These are phyloP conservation scores for Yarrowia bubula DNA, from an alignment of 805 yeast genomes.

Conservation along the genomic window DNA sequence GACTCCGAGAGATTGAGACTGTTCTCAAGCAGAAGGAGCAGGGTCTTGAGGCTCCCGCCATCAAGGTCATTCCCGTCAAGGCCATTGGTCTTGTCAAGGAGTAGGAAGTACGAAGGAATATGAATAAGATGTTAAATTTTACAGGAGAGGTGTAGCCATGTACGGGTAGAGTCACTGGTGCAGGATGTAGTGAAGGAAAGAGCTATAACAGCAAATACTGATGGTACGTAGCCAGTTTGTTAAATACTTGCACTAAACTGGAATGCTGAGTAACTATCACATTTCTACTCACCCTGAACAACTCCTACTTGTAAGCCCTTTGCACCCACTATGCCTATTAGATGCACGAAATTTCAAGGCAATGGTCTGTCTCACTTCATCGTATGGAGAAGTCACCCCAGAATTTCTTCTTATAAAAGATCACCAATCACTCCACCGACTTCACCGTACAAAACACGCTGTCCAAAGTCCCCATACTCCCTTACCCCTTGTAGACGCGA, in stretches of 20 bases:
- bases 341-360: background rate
- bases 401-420: background rate
- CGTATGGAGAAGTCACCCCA: background rate
- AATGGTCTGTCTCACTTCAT: background rate
- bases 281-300: background rate
- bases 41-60: slow-evolving; percentile 33
- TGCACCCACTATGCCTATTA: background rate
- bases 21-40: slow-evolving; percentile 34
- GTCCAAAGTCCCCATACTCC: too few relatives aligned
- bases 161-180: too few relatives aligned
- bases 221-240: too few relatives aligned
- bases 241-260: too few relatives aligned
- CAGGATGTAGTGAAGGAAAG: too few relatives aligned
- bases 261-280: too few relatives aligned
- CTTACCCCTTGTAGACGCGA: too few relatives aligned
- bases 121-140: background rate
- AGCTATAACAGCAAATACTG: too few relatives aligned
- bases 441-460: background rate
- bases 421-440: background rate
- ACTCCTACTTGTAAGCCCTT: background rate
- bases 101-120: slow-evolving; percentile 20
- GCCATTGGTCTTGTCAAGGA: slow-evolving; percentile 33
- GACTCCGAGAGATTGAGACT: slow-evolving; percentile 36
- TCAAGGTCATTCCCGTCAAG: slow-evolving; percentile 34
- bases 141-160: too few relatives aligned